These are phyloP conservation scores for Ceratocystis harringtonii DNA, from an alignment of 2,329 filamentous ascomycete genomes.

Conservation along the genomic window DNA sequence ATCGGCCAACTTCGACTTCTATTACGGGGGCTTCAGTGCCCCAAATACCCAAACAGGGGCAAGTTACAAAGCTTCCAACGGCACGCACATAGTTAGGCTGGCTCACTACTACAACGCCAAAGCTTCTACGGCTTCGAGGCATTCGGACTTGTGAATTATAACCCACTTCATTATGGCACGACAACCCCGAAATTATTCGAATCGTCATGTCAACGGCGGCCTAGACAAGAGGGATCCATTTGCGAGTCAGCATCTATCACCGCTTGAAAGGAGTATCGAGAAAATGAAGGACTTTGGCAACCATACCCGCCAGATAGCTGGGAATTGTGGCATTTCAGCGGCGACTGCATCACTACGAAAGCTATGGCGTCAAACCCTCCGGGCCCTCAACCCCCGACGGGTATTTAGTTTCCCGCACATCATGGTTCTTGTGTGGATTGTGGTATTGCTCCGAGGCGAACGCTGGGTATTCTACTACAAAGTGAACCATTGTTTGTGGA, in stretches of 20 bases:
- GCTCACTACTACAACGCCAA: not conserved
- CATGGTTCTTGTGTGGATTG: slow-evolving; percentile 57
- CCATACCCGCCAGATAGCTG: not conserved
- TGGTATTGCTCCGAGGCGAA: slow-evolving; percentile 74
- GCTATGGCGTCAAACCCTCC: slow-evolving; percentile 13
- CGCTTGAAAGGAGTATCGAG: slow-evolving; percentile 23
- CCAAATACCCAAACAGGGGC: not conserved
- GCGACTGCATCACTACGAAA: slow-evolving; percentile 1
- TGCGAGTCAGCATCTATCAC: slow-evolving; percentile 20
- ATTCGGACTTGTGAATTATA: not conserved
- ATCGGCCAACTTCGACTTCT: not conserved
- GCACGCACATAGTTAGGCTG: not conserved
- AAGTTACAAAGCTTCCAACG: not conserved
- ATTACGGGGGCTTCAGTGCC: not conserved
- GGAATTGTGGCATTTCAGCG: not conserved
- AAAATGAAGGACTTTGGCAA: not conserved
- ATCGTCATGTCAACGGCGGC: slow-evolving; percentile 11
- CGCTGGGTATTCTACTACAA: slow-evolving; percentile 57
- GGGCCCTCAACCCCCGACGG: slow-evolving; percentile 37
- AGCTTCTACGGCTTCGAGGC: not conserved
- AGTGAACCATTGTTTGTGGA: slow-evolving; percentile 63
- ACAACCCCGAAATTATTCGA: not conserved
- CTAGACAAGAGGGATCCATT: slow-evolving; percentile 19
- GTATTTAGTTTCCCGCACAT: slow-evolving; percentile 49
- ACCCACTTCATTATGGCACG: slow-evolving; percentile 4